Base-by-base conservation (phyloP, 352 stramenopile species). In the Globisporangium mamillatum region DNA sequence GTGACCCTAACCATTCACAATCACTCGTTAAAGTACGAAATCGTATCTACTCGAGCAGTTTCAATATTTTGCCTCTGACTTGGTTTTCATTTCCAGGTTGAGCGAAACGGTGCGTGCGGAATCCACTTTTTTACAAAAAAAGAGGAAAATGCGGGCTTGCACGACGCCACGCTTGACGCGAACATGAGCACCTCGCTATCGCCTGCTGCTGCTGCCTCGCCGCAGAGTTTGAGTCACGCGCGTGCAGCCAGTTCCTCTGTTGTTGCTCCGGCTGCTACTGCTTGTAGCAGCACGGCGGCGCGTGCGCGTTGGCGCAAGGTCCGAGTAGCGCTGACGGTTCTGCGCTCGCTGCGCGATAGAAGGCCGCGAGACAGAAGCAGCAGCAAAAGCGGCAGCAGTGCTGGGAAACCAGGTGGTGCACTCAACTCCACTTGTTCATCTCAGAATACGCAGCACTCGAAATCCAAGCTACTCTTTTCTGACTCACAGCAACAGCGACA, bases 301-400 rank as follows among this genome's bases (percentile, higher is more conserved):
- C 55, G 34, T 32, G 25, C 36, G 8, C 53, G 25, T 12, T 68
- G 63, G 63, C 38, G 53, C 53, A 68, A 63, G n/a, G 22, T 68
- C 52, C 52, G 54, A 54, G 24, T 41, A 8, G 53, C 25, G 4
- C 3, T 24, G 18, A 57, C 44, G 6, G 54, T 63, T 10, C 20
- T 68, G 10, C 56, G 55, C 25, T 41, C 27, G 14, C 54, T 69
- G n/a, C 36, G 64, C 9, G 44, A 65, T 27, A 53, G 60, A 18
- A 44, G 55, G 16, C 8, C 7, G 6, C 25, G 20, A 27, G 58
- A 64, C n/a, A 25, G 24, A 2, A 53, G 24, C 34, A 48, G 9
- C 36, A 29, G 24, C 24, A 38, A 18, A 50, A 20, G 16, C 4
- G 16, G 2, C 6, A 22, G 5, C 16, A 14, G 12, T 10, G 25